Percentiles rank a stretch among this genome's conserved stretches.
phyloP scores from a whole-genome alignment of 225 moss, liverwort and hornwort genomes.

The Straminergon stramineum region DNA sequence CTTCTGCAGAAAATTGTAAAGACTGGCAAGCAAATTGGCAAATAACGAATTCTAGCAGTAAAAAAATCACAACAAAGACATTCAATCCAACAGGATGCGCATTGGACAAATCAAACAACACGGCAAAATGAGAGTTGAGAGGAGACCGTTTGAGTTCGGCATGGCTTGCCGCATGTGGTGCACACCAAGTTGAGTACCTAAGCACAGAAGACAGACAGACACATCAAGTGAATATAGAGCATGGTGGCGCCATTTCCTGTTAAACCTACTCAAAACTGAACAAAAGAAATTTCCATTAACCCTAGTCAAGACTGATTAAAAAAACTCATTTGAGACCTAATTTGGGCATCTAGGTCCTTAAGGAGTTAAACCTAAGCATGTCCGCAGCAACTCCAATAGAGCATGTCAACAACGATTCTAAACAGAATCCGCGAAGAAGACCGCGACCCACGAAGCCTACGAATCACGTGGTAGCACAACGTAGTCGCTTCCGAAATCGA shows the following conservation, averaged over 20 bases:
- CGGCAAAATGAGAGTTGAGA: not conserved
- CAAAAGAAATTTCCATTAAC: not conserved
- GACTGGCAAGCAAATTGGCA: not conserved
- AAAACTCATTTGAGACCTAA: not conserved
- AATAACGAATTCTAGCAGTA: not conserved
- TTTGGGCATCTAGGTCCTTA: not conserved
- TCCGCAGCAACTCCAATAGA: not conserved
- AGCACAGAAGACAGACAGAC: conserved; percentile 15
- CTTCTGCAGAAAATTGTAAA: not conserved
- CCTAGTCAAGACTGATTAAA: not conserved
- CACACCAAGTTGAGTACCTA: conserved; percentile 94
- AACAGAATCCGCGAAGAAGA: not conserved
- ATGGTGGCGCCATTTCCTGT: not conserved
- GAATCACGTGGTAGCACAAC: not conserved
- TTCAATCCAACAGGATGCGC: not conserved
- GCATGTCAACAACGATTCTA: not conserved
- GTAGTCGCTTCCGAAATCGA: not conserved
- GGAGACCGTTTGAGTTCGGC: conserved; percentile 75
- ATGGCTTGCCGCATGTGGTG: conserved; percentile 81
- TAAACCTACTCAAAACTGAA: not conserved
- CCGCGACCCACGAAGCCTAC: not conserved
- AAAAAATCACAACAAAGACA: not conserved
- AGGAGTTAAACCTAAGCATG: not conserved
- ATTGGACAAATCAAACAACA: not conserved
- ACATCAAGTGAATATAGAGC: not conserved